Base-by-base conservation (phyloP, 2,329 filamentous ascomycete genomes). In the Cercospora sesami region DNA sequence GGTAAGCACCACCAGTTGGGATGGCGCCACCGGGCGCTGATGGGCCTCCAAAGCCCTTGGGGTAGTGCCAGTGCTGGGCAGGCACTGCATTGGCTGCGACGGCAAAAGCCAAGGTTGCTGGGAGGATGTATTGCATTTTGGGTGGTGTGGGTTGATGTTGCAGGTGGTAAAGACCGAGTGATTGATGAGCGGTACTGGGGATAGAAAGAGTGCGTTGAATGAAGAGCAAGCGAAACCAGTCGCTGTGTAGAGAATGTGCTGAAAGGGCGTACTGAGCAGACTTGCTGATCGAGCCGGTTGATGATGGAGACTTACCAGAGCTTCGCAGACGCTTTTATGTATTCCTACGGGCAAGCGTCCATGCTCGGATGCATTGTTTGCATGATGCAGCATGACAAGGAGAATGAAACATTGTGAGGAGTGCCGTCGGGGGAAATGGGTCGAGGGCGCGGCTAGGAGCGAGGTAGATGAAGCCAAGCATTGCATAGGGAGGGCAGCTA, bases 111-210 rank as follows among this genome's bases (percentile, higher is more conserved):
- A 68, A 39, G 26, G 65, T 53, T 51, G 70, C 65, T 51, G 65
- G 66, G 21, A 70, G 48, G 28, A 68, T 60, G 63, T 68, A 67
- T 61, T 69, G 68, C 70, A 71, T 72, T 28, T 55, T 68, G 30
- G 33, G 8, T 51, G 65, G 36, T 53, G 10, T 26, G 28, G 30
- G 42, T 65, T 65, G 28, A 31, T 69, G 39, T 28, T 60, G 21
- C 48, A 60, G 33, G 23, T 16, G 42, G 51, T 36, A 23, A 23
- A 51, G 45, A 51, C 45, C 21, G 45, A 23, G 45, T 12, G 21
- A 26, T 21, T 23, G 21, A 51, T 12, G 21, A 51, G 45, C 21
- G 28, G 26, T 63, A 18, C 57, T 39, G 60, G 16, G 23, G 12
- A 59, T 26, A 45, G 18, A 67, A 45, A 51, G 57, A 64, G 58